Conservation (phyloP, 2,329 filamentous ascomycete species). For the Coleophoma crateriformis region DNA sequence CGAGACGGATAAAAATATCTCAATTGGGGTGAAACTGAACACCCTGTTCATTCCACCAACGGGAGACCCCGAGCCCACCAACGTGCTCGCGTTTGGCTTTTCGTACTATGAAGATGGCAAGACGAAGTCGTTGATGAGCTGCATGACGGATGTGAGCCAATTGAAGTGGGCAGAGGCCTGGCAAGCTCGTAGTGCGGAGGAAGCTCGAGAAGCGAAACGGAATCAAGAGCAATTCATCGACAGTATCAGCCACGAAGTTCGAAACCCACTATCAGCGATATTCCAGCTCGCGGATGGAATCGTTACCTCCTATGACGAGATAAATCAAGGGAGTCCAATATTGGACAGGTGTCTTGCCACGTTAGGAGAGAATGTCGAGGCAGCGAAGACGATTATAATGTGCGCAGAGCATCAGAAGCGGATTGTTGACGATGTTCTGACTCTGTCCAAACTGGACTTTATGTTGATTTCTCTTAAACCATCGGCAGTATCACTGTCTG, state of each 20-base stretch:
- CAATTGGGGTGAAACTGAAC: constrained; percentile 17
- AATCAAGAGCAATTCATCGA: constrained; percentile 81
- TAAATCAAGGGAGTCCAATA: no score
- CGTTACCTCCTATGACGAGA: constrained; percentile 35
- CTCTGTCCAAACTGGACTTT: constrained; percentile 68
- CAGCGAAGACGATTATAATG: constrained; percentile 68
- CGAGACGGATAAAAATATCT: constrained; percentile 14
- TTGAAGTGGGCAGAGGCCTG: constrained; percentile 21
- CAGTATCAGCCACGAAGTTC: constrained; percentile 65
- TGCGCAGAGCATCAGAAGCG: constrained; percentile 74
- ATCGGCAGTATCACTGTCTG: constrained; percentile 61
- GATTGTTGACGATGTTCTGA: constrained; percentile 68
- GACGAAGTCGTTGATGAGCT: constrained; percentile 20
- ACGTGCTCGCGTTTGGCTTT: constrained; percentile 14
- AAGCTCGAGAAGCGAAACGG: constrained; percentile 53
- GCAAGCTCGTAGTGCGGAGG: constrained; percentile 37
- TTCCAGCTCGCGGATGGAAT: constrained; percentile 69
- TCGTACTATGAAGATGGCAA: constrained; percentile 15
- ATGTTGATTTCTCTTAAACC: constrained; percentile 69
- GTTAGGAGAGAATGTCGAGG: constrained; percentile 52
- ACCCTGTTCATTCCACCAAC: constrained; percentile 18
- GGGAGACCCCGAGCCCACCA: constrained; percentile 19
- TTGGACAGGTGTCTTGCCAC: constrained; percentile 18
- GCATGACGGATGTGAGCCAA: constrained; percentile 21
- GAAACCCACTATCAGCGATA: constrained; percentile 66